Conservation (phyloP, 139 green algal genomes). For the Eudorina sp. region DNA sequence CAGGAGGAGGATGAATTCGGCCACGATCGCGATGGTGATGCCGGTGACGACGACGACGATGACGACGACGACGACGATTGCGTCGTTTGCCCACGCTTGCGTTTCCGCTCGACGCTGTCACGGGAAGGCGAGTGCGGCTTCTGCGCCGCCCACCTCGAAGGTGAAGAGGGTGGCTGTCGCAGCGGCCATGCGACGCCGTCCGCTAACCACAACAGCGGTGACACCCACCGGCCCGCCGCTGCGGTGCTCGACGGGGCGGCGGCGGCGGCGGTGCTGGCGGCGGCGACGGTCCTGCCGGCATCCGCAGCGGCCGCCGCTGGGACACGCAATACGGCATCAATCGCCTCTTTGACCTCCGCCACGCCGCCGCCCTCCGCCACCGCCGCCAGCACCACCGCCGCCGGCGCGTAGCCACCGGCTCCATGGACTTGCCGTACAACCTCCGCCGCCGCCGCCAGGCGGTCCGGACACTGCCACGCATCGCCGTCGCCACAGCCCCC, state of each 20-base stretch:
- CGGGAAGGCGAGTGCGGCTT: no score
- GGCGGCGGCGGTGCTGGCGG: no score
- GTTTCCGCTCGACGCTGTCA: no score
- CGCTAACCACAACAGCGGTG: background rate
- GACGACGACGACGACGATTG: background rate
- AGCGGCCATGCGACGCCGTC: background rate
- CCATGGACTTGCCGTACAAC: slow-evolving; percentile 16
- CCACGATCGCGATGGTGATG: background rate
- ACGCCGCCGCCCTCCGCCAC: slow-evolving; percentile 23
- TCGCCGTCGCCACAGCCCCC: no score
- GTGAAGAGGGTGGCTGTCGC: background rate
- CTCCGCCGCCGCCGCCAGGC: slow-evolving; percentile 7
- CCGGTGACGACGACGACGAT: background rate
- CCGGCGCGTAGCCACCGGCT: background rate
- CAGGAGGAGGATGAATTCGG: no score
- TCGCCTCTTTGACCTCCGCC: slow-evolving; percentile 29
- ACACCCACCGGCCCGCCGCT: background rate
- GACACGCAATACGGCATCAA: background rate
- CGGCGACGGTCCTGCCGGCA: background rate
- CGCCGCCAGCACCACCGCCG: slow-evolving; percentile 36
- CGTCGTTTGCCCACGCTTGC: no score
- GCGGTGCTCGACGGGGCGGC: background rate
- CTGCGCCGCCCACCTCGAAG: no score
- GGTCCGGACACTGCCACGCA: background rate
- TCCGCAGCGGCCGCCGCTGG: background rate